phyloP scores from a whole-genome alignment of 2,329 filamentous ascomycete species.

The Aspergillus nomiae region DNA sequence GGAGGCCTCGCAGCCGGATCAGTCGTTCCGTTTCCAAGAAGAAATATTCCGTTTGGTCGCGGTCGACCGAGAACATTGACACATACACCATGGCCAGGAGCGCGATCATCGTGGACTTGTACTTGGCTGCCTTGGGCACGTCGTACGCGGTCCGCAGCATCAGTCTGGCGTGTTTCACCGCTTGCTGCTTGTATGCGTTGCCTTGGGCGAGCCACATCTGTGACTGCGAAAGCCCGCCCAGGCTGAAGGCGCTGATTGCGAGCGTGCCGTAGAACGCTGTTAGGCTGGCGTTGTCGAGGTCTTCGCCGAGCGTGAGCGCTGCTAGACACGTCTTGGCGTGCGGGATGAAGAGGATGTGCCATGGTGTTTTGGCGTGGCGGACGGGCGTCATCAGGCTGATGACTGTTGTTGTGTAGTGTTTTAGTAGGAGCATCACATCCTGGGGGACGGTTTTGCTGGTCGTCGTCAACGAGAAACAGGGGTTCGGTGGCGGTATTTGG shows the following conservation, averaged over 20 bases:
- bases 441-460: background rate
- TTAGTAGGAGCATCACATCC: background rate
- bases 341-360: background rate
- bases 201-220: background rate
- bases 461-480: background rate
- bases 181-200: background rate
- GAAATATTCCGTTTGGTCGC: background rate
- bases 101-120: background rate
- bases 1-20: background rate
- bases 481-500: background rate
- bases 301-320: background rate
- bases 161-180: background rate
- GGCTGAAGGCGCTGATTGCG: background rate
- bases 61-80: background rate
- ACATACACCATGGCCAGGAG: background rate
- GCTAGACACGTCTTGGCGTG: background rate
- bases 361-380: background rate
- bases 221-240: background rate
- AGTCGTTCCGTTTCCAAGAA: background rate
- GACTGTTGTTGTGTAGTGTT: background rate
- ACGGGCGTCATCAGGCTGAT: background rate
- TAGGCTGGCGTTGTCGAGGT: background rate
- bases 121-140: background rate
- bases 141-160: background rate
- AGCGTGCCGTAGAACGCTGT: background rate